phyloP scores from a whole-genome alignment of 2,329 filamentous ascomycete species.

The Aspergillus sojae region DNA sequence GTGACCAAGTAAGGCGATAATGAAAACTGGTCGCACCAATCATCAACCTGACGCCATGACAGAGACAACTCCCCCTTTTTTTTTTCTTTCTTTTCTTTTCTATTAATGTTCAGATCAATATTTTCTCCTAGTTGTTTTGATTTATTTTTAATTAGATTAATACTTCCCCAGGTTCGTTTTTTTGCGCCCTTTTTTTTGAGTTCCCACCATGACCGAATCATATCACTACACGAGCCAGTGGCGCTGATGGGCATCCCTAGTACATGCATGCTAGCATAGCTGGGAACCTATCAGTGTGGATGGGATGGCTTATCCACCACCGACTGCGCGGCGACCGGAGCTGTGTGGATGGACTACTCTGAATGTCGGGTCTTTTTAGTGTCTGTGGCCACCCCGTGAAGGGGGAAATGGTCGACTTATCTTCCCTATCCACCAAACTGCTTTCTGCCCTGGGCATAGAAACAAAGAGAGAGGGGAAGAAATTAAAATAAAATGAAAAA shows the following conservation, averaged over 20 bases:
- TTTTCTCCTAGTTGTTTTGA: not conserved
- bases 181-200: constrained; percentile 8
- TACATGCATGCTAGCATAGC: constrained; percentile 16
- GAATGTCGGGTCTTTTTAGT: constrained; percentile 2
- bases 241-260: constrained; percentile 14
- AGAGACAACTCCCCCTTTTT: not conserved
- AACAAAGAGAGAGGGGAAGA: not conserved
- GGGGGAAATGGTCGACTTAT: not conserved
- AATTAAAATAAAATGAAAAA: not conserved
- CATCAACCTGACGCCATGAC: not conserved
- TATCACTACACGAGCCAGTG: constrained; percentile 21
- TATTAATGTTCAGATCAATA: not conserved
- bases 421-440: not conserved
- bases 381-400: constrained; percentile 10
- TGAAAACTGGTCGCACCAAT: constrained; percentile 4
- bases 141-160: not conserved
- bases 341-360: constrained; percentile 1
- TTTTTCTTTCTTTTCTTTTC: not conserved
- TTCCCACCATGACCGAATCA: constrained; percentile 19
- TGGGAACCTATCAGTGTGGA: constrained; percentile 21
- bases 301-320: constrained; percentile 8
- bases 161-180: constrained; percentile 1
- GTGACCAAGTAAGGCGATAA: not conserved
- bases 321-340: not conserved
- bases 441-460: not conserved